Percentiles rank a stretch among this genome's conserved stretches.
Evolutionary conservation across 257 asterid species (phyloP).

Genomic region (Solanum rostratum): DNA sequence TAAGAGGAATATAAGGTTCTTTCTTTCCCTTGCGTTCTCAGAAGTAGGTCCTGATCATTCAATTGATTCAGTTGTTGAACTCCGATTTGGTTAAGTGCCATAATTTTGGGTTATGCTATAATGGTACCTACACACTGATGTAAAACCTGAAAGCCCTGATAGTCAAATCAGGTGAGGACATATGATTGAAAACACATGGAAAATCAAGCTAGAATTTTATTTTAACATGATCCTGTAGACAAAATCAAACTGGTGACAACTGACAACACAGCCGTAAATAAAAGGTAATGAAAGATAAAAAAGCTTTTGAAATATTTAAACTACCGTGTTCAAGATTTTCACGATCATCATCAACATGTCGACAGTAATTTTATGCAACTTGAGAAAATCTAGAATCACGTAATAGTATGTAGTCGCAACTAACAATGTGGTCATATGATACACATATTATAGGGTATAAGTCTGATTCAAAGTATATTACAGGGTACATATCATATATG

Average conservation of each 20-base stretch:
- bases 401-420: not conserved
- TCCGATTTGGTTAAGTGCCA: not conserved
- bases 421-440: not conserved
- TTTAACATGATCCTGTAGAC: not conserved
- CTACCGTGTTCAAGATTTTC: not conserved
- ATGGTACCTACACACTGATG: not conserved
- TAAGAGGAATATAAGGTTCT: not conserved
- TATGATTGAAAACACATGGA: not conserved
- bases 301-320: not conserved
- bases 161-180: not conserved
- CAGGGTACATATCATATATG: not conserved
- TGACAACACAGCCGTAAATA: not conserved
- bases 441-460: not conserved
- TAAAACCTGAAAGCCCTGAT: not conserved
- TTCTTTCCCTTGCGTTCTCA: not conserved
- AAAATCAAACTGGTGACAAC: not conserved
- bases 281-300: not conserved
- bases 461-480: not conserved
- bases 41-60: not conserved
- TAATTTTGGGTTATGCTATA: not conserved
- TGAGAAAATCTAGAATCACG: not conserved
- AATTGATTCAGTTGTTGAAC: not conserved
- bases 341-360: not conserved
- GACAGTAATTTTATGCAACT: not conserved
- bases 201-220: not conserved